Evolutionary conservation across 2,329 filamentous ascomycete species (phyloP).

Genomic region (Hymenoscyphus albidus): DNA sequence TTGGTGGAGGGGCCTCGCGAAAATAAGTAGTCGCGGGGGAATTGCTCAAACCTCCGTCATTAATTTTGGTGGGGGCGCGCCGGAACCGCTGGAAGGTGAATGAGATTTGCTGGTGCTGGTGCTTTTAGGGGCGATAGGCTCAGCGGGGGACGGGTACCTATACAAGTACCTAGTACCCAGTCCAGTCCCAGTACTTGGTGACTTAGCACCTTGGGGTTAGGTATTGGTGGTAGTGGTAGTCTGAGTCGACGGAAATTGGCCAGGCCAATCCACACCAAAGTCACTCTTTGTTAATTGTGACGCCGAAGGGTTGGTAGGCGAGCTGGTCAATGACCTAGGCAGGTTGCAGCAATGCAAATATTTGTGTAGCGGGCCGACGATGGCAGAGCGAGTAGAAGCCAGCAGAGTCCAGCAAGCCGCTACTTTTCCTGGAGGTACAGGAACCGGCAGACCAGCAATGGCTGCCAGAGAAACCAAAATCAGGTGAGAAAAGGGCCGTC

Average conservation of each 20-base stretch:
- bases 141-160: no score
- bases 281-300: background rate
- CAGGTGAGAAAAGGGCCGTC: background rate
- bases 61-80: conserved; percentile 21
- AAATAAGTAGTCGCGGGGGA: conserved; percentile 2
- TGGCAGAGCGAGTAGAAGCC: background rate
- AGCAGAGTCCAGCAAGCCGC: conserved; percentile 1
- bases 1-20: conserved; percentile 22
- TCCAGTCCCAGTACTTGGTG: no score
- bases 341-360: background rate
- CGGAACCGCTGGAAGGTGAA: background rate
- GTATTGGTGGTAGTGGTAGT: no score
- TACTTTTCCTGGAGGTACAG: background rate
- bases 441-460: background rate
- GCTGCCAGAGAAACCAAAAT: background rate
- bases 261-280: background rate
- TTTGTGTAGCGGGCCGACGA: background rate
- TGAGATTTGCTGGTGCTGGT: background rate
- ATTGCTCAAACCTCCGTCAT: conserved; percentile 20
- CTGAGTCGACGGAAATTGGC: background rate
- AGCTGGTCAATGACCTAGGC: background rate
- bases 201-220: no score
- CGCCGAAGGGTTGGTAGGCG: background rate
- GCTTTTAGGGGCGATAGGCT: background rate
- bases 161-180: no score